A percentile compares a stretch with the other conserved stretches of the same genome.
These are phyloP conservation scores for Paralagenidium karlingii DNA, from an alignment of 352 stramenopile genomes.

Conservation along the genomic window DNA sequence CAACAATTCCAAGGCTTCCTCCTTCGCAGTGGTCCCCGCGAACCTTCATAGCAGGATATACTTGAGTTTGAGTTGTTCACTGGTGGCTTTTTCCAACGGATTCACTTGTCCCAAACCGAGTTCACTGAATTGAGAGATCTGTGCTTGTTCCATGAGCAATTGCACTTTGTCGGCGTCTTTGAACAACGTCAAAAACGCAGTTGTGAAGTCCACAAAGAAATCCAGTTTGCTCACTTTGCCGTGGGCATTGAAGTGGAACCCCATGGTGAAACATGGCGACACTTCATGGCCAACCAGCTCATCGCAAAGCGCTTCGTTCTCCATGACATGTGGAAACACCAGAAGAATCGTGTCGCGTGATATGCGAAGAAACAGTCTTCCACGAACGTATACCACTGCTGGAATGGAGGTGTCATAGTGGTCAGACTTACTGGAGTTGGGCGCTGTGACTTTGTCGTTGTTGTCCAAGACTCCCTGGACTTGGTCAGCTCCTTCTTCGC, in stretches of 20 bases:
- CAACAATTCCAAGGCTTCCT: too few species aligned
- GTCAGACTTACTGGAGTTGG: too few species aligned
- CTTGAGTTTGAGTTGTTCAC: slow-evolving; percentile 60
- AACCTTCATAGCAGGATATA: slow-evolving; percentile 41
- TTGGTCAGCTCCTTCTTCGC: too few species aligned
- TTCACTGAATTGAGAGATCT: slow-evolving; percentile 42
- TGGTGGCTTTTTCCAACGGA: slow-evolving; percentile 15
- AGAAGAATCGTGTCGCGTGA: slow-evolving; percentile 39
- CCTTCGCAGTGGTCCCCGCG: too few species aligned
- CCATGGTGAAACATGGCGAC: slow-evolving; percentile 24
- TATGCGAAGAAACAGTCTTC: too few species aligned
- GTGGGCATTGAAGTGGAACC: slow-evolving; percentile 38
- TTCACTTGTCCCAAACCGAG: slow-evolving; percentile 43
- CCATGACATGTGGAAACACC: slow-evolving; percentile 47
- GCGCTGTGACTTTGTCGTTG: too few species aligned
- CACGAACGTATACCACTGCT: too few species aligned
- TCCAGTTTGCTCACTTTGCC: slow-evolving; percentile 45
- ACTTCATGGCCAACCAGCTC: slow-evolving; percentile 33
- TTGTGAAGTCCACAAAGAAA: slow-evolving; percentile 34
- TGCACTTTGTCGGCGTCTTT: slow-evolving; percentile 14
- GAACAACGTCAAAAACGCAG: slow-evolving; percentile 36
- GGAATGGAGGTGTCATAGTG: too few species aligned
- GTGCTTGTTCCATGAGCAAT: slow-evolving; percentile 20
- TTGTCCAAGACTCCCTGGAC: too few species aligned
- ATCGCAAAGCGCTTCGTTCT: slow-evolving; percentile 38